Conservation (phyloP, 371 early-diverging fungal genomes). For the Homolaphlyctis polyrhiza region DNA sequence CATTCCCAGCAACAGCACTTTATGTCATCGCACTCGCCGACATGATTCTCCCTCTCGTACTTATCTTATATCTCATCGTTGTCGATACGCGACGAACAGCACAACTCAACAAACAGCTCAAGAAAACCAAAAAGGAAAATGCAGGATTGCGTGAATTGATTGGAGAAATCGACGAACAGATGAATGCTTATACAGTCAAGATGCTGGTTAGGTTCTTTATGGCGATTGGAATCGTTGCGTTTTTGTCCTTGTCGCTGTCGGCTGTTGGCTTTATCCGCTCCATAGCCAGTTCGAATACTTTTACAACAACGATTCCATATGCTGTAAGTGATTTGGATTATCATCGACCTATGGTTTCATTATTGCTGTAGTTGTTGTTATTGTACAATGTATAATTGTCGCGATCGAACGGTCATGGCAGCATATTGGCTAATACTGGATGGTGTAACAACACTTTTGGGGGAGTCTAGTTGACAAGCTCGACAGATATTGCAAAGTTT, state of each 20-base stretch:
- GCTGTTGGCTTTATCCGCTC: background rate
- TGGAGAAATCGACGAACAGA: background rate
- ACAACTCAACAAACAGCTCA: background rate
- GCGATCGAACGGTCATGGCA: too few relatives aligned
- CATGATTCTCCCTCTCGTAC: background rate
- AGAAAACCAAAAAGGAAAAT: background rate
- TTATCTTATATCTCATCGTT: background rate
- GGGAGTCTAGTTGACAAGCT: background rate
- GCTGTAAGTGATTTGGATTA: background rate
- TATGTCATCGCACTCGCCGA: background rate
- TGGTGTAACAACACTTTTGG: background rate
- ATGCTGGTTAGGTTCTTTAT: background rate
- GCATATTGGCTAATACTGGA: background rate
- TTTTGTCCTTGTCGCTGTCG: conserved; percentile 1
- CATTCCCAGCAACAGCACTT: background rate
- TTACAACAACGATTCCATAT: background rate
- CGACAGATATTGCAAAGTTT: background rate
- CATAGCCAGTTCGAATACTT: background rate
- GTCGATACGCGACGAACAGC: background rate
- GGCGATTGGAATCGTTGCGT: background rate
- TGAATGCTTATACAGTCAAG: conserved; percentile 3
- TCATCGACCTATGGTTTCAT: too few relatives aligned
- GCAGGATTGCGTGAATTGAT: background rate
- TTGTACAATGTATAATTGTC: too few relatives aligned
- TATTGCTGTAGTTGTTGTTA: too few relatives aligned